phyloP scores from a whole-genome alignment of 495 filamentous ascomycete genomes.

The Jackrogersella multiformis region DNA sequence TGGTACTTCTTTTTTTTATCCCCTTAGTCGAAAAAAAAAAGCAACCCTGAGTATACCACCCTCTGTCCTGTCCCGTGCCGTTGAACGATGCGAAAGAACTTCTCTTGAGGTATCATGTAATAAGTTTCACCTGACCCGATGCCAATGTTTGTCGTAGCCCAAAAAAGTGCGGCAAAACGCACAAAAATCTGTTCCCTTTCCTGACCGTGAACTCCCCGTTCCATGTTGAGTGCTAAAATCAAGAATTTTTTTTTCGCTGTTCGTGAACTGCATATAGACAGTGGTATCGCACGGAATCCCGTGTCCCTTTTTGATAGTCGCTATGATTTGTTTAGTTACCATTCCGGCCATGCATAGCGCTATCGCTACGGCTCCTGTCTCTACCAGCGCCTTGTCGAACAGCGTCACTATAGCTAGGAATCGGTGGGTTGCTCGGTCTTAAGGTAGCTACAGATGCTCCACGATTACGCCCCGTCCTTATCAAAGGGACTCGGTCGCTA shows the following conservation, averaged over 20 bases:
- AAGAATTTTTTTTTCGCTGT: conserved; percentile 24
- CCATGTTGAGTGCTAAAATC: conserved; percentile 33
- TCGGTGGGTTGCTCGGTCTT: conserved; percentile 58
- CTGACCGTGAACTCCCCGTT: conserved; percentile 39
- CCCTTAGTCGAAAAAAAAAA: conserved; percentile 12
- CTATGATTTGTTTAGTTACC: conserved; percentile 15
- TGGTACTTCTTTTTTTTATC: conserved; percentile 11
- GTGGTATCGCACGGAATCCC: conserved; percentile 20
- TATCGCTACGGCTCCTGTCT: conserved; percentile 56
- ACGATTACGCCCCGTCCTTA: conserved; percentile 51
- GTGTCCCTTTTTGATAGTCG: not conserved
- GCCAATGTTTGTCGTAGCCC: conserved; percentile 39
- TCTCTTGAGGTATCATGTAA: conserved; percentile 41
- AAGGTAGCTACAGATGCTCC: conserved; percentile 56
- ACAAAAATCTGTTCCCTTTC: conserved; percentile 22
- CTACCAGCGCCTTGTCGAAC: conserved; percentile 61
- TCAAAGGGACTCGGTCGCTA: conserved; percentile 52
- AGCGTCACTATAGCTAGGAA: conserved; percentile 75
- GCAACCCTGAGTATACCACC: conserved; percentile 9
- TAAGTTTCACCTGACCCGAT: conserved; percentile 38
- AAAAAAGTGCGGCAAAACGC: conserved; percentile 14
- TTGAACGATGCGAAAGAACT: conserved; percentile 36
- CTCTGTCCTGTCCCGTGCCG: conserved; percentile 11
- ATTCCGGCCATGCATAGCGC: conserved; percentile 37
- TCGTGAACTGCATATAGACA: conserved; percentile 34